Evolutionary conservation across 225 moss, liverwort and hornwort genomes (phyloP).

Genomic region (Rhytidiadelphus loreus): DNA sequence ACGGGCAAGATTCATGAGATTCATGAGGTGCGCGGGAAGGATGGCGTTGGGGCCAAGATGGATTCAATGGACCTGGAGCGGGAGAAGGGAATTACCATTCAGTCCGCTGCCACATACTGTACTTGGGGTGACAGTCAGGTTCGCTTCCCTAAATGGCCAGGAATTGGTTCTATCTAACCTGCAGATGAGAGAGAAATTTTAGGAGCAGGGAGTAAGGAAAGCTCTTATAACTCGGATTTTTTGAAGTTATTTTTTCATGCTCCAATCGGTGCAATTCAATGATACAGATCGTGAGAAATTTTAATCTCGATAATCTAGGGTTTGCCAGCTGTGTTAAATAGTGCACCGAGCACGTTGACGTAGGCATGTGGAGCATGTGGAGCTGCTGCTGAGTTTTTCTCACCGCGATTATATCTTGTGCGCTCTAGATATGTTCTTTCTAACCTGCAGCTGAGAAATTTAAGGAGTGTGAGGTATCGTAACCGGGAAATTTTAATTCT

Average conservation of each 20-base stretch:
- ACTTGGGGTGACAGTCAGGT: constrained; percentile 93
- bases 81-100: constrained; percentile 96
- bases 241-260: neutral
- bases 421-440: neutral
- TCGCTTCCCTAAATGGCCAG: neutral
- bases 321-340: neutral
- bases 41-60: constrained; percentile 99
- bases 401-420: neutral
- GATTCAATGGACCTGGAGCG: constrained; percentile 99
- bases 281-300: neutral
- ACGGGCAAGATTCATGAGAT: constrained; percentile 95
- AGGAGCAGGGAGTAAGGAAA: neutral
- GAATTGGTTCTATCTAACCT: neutral
- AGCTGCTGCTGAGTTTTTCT: neutral
- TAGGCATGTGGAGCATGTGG: neutral
- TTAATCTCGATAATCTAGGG: neutral
- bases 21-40: constrained; percentile 95
- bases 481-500: neutral
- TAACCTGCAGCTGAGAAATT: neutral
- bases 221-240: neutral
- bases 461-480: neutral
- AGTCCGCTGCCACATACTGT: constrained; percentile 93
- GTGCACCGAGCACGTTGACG: neutral
- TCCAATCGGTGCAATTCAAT: neutral
- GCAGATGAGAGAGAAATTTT: neutral